Evolutionary conservation across 768 basidiomycete genomes (phyloP).

Genomic region (Harrya chromipes): DNA sequence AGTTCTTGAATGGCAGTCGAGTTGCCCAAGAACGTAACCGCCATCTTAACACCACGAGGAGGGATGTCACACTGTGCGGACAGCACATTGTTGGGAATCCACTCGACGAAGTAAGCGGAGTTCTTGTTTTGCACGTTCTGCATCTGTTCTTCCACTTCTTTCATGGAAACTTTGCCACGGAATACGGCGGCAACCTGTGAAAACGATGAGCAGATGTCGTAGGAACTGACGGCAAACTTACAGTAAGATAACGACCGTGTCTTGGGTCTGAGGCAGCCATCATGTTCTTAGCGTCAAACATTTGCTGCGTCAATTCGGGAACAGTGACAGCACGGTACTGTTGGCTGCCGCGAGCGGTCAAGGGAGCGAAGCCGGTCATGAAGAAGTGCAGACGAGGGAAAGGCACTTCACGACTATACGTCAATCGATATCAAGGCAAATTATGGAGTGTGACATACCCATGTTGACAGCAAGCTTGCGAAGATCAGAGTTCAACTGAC

Average conservation of each 20-base stretch:
- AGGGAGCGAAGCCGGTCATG: conserved; percentile 94
- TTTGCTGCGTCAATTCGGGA: conserved; percentile 96
- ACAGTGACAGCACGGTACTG: conserved; percentile 97
- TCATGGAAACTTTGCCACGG: conserved; percentile 99
- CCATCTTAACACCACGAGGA: conserved; percentile 94
- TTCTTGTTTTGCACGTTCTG: conserved; percentile 97
- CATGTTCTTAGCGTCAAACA: conserved; percentile 99
- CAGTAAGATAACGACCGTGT: conserved; percentile 97
- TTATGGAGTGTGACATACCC: conserved; percentile 51
- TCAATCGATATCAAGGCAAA: not conserved
- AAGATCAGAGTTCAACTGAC: conserved; percentile 98
- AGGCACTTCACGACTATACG: conserved; percentile 54
- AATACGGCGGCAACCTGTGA: conserved; percentile 85
- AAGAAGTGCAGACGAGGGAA: conserved; percentile 99
- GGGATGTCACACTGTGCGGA: conserved; percentile 98
- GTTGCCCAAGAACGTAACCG: conserved; percentile 96
- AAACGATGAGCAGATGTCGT: not conserved
- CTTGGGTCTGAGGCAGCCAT: conserved; percentile 98
- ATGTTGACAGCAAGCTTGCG: conserved; percentile 99
- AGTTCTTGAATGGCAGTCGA: conserved; percentile 96
- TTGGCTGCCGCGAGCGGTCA: conserved; percentile 91
- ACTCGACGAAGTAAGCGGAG: conserved; percentile 97
- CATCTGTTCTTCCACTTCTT: conserved; percentile 99
- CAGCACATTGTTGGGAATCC: conserved; percentile 99
- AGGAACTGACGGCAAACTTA: conserved; percentile 30